Percentiles rank a stretch among this genome's conserved stretches.
Evolutionary conservation across 2,329 filamentous ascomycete species (phyloP).

Genomic region (Talaromyces sp.): DNA sequence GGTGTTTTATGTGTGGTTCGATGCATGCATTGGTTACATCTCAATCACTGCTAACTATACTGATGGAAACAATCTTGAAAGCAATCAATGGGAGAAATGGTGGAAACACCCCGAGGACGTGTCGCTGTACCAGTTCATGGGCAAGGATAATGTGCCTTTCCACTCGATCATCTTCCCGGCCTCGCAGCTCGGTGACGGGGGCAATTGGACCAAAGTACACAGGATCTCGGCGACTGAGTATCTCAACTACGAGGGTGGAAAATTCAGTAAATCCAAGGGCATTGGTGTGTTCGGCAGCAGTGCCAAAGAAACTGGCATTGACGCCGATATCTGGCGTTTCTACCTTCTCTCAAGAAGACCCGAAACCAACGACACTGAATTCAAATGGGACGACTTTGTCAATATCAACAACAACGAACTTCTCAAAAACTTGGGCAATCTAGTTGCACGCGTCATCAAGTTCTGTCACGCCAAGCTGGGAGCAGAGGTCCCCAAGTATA

Average conservation of each 20-base stretch:
- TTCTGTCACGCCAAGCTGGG: conserved; percentile 50
- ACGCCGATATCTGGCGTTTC: conserved; percentile 86
- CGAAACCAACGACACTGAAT: conserved; percentile 80
- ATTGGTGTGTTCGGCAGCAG: conserved; percentile 90
- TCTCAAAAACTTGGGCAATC: conserved; percentile 65
- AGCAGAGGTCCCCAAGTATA: conserved; percentile 27
- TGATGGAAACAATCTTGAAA: conserved; percentile 28
- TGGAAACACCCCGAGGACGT: conserved; percentile 88
- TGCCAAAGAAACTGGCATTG: conserved; percentile 77
- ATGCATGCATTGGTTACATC: conserved; percentile 90
- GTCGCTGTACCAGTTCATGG: conserved; percentile 89
- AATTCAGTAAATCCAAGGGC: conserved; percentile 87
- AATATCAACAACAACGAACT: conserved; percentile 83
- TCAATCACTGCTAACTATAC: conserved; percentile 92
- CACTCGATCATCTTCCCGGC: conserved; percentile 90
- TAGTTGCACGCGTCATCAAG: conserved; percentile 69
- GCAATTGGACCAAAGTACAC: conserved; percentile 85
- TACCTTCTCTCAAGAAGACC: conserved; percentile 82
- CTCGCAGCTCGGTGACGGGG: conserved; percentile 74
- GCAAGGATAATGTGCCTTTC: conserved; percentile 84
- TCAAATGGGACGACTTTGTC: conserved; percentile 82
- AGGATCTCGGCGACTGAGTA: conserved; percentile 87
- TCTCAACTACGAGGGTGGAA: conserved; percentile 80
- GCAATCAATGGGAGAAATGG: conserved; percentile 77
- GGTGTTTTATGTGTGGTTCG: conserved; percentile 92